Evolutionary conservation across 495 filamentous ascomycete genomes (phyloP).

Genomic region (Peziza echinospora): DNA sequence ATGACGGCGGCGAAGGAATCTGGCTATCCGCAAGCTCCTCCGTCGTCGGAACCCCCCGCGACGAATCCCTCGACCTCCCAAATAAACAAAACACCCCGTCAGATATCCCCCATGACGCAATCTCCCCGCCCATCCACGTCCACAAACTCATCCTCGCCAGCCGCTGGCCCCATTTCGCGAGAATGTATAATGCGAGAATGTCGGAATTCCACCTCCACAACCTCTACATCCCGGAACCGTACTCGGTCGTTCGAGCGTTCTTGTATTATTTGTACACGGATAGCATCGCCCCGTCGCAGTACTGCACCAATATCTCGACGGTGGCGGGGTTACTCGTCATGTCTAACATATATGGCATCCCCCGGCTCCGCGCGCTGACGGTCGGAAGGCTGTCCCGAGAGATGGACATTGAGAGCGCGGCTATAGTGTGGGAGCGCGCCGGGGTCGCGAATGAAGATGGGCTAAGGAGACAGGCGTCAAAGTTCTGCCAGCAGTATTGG

Average conservation of each 20-base stretch:
- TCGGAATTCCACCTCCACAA: conserved; percentile 85
- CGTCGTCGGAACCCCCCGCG: neutral
- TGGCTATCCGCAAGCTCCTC: conserved; percentile 14
- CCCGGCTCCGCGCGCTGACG: conserved; percentile 69
- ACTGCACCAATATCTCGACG: conserved; percentile 48
- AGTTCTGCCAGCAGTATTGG: conserved; percentile 83
- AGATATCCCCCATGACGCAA: conserved; percentile 14
- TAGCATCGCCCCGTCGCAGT: conserved; percentile 45
- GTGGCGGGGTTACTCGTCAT: conserved; percentile 93
- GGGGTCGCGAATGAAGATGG: conserved; percentile 77
- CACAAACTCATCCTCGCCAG: conserved; percentile 84
- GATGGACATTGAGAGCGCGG: conserved; percentile 81
- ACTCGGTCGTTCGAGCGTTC: conserved; percentile 82
- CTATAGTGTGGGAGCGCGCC: conserved; percentile 88
- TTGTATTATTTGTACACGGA: conserved; percentile 94
- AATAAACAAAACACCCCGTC: neutral
- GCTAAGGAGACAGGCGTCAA: conserved; percentile 67
- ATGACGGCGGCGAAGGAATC: conserved; percentile 14
- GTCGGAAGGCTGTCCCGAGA: conserved; percentile 72
- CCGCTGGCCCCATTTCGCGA: conserved; percentile 87
- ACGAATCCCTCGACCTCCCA: neutral
- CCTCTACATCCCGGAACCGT: conserved; percentile 95
- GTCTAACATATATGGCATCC: conserved; percentile 94
- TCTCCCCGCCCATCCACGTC: conserved; percentile 60
- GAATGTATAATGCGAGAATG: conserved; percentile 82